Conservation (phyloP, 2,329 filamentous ascomycete genomes). For the Calonectria honghensis region DNA sequence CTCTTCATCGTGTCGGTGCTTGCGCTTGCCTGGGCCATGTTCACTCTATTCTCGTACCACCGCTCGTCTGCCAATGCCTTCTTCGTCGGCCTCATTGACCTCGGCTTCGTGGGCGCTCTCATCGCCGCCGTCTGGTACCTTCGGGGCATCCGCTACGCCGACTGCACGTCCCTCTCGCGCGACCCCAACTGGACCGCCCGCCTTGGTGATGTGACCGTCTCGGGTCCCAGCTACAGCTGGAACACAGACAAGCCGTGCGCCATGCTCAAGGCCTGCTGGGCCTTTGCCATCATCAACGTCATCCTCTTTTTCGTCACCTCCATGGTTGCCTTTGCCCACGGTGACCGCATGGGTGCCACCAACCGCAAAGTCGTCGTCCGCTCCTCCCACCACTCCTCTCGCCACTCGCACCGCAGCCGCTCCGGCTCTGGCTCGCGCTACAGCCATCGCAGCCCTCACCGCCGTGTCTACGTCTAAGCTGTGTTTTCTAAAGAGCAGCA, state of each 20-base stretch:
- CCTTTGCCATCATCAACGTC: constrained; percentile 91
- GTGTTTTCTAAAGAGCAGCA: neutral
- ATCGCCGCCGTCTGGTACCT: constrained; percentile 78
- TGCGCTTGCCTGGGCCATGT: constrained; percentile 77
- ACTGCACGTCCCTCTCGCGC: constrained; percentile 79
- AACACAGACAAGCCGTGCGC: constrained; percentile 85
- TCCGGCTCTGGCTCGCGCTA: constrained; percentile 62
- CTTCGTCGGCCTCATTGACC: constrained; percentile 77
- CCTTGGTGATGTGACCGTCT: constrained; percentile 77
- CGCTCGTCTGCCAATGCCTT: constrained; percentile 76
- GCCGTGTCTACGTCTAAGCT: constrained; percentile 68
- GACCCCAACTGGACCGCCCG: constrained; percentile 72
- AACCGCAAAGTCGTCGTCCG: constrained; percentile 56
- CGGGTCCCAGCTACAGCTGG: constrained; percentile 70
- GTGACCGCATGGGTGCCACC: constrained; percentile 69
- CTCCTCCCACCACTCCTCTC: constrained; percentile 61
- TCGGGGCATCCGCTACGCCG: constrained; percentile 74
- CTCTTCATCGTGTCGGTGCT: constrained; percentile 81
- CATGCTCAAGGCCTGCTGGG: constrained; percentile 94
- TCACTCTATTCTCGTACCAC: constrained; percentile 80
- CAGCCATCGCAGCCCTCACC: constrained; percentile 70
- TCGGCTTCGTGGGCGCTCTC: constrained; percentile 77
- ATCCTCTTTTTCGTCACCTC: constrained; percentile 88
- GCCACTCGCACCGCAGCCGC: constrained; percentile 64
- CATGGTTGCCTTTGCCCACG: constrained; percentile 79